These are phyloP conservation scores for Phytophthora kernoviae DNA, from an alignment of 352 stramenopile species.

Conservation along the genomic window DNA sequence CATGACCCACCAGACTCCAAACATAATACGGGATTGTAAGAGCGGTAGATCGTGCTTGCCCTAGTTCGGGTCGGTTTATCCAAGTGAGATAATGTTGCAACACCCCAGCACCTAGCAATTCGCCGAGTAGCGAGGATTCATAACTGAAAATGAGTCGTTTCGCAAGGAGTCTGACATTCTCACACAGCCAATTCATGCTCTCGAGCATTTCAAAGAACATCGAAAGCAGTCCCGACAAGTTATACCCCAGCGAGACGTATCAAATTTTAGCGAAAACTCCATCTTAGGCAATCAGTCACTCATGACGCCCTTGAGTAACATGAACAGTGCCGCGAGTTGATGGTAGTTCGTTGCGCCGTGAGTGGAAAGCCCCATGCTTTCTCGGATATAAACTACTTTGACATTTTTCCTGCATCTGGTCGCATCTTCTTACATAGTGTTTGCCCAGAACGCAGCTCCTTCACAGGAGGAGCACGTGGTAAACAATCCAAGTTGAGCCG, in stretches of 20 bases:
- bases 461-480: conserved; percentile 22
- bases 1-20: conserved; percentile 31
- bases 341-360: conserved; percentile 23
- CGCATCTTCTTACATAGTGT: conserved; percentile 13
- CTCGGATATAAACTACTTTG: conserved; percentile 24
- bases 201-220: conserved; percentile 35
- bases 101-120: conserved; percentile 13
- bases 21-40: conserved; percentile 27
- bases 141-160: conserved; percentile 30
- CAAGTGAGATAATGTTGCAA: conserved; percentile 21
- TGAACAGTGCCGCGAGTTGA: conserved; percentile 21
- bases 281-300: conserved; percentile 33
- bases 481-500: conserved; percentile 23
- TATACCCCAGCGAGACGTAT: conserved; percentile 37
- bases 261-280: conserved; percentile 17
- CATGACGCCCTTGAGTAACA: conserved; percentile 33
- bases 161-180: conserved; percentile 1
- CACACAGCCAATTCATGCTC: conserved; percentile 8
- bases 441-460: conserved; percentile 25
- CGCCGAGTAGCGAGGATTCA: conserved; percentile 22
- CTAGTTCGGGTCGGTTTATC: conserved; percentile 20
- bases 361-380: conserved; percentile 23
- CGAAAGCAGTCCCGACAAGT: conserved; percentile 26
- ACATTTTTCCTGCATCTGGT: conserved; percentile 9
- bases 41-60: conserved; percentile 8